Evolutionary conservation across 164 flowering plant genomes (phyloP).

Genomic region (Paratinospora sagittata): DNA sequence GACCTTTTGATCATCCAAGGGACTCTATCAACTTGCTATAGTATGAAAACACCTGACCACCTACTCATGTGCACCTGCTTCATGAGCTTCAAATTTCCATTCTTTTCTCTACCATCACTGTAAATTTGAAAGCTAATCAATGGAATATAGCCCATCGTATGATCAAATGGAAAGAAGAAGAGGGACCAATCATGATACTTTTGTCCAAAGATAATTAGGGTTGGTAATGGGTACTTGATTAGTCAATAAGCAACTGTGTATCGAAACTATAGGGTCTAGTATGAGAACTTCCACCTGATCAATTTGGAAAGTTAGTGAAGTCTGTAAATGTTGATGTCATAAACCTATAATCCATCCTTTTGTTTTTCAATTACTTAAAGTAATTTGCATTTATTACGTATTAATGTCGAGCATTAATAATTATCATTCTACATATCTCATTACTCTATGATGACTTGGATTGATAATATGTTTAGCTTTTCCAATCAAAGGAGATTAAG

Average conservation of each 20-base stretch:
- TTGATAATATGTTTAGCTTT: too few relatives aligned
- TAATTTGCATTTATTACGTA: too few relatives aligned
- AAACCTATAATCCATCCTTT: neutral
- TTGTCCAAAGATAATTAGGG: neutral
- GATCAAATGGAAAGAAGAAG: neutral
- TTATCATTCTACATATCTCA: too few relatives aligned
- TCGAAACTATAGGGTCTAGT: neutral
- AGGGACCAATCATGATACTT: neutral
- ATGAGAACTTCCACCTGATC: neutral
- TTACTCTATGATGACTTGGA: too few relatives aligned
- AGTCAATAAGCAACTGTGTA: neutral
- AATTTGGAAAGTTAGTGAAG: neutral
- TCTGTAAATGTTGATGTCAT: neutral
- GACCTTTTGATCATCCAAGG: neutral
- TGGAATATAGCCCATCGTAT: too few relatives aligned
- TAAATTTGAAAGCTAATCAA: neutral
- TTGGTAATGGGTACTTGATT: constrained; percentile 3
- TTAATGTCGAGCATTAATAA: too few relatives aligned
- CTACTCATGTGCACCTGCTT: neutral
- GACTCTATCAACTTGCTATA: neutral
- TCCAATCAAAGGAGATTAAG: too few relatives aligned
- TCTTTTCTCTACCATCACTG: neutral
- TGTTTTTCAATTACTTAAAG: neutral
- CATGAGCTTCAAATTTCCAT: neutral
- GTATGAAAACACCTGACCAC: constrained; percentile 1